A percentile compares a stretch with the other conserved stretches of the same genome.
These are phyloP conservation scores for Ceraceosorus guamensis DNA, from an alignment of 1,284 basidiomycete species.

Conservation along the genomic window DNA sequence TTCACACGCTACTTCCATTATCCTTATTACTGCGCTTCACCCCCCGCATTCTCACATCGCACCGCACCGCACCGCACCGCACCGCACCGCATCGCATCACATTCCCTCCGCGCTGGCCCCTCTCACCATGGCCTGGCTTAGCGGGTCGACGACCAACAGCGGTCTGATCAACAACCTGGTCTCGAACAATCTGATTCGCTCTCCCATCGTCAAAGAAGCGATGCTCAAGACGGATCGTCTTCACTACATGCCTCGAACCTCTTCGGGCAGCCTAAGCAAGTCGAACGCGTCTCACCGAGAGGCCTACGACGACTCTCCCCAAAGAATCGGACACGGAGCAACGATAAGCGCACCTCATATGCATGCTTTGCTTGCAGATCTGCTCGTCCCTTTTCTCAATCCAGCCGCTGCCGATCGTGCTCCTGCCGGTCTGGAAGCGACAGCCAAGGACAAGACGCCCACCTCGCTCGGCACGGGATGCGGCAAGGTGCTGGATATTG, in stretches of 20 bases:
- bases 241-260: not conserved
- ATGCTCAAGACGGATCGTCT: not conserved
- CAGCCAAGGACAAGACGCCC: too few relatives aligned
- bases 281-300: not conserved
- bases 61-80: too few relatives aligned
- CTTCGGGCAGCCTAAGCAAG: not conserved
- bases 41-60: too few relatives aligned
- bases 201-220: not conserved
- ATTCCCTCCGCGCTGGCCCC: too few relatives aligned
- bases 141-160: not conserved
- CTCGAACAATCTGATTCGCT: not conserved
- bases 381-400: conserved; percentile 63
- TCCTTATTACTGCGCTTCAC: too few relatives aligned
- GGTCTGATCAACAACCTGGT: not conserved
- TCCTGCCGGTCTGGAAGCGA: too few relatives aligned
- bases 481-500: conserved; percentile 67
- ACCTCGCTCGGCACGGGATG: not conserved
- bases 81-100: too few relatives aligned
- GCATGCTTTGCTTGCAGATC: conserved; percentile 72
- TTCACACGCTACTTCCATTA: too few relatives aligned
- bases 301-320: conserved; percentile 71
- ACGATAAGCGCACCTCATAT: conserved; percentile 85
- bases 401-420: conserved; percentile 52
- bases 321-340: conserved; percentile 72
- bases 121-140: not conserved